These are phyloP conservation scores for Paralagenidium karlingii DNA, from an alignment of 352 stramenopile genomes.

Conservation along the genomic window DNA sequence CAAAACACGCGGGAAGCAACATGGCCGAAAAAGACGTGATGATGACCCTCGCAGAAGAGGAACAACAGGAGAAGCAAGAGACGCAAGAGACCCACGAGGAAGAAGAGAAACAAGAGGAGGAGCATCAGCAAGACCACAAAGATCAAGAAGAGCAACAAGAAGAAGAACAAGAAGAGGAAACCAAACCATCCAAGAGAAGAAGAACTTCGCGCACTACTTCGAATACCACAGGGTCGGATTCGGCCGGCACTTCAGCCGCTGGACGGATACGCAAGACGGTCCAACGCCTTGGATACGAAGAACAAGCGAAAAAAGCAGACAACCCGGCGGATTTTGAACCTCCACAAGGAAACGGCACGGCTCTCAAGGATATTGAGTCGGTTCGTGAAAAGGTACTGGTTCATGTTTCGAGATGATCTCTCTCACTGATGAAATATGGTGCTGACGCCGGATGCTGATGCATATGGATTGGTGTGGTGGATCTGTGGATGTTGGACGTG, in stretches of 20 bases:
- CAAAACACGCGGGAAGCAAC: too few relatives aligned
- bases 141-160: constrained; percentile 1
- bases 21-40: too few relatives aligned
- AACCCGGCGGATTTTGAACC: constrained; percentile 59
- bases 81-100: constrained; percentile 4
- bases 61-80: constrained; percentile 1
- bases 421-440: background rate
- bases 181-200: too few relatives aligned
- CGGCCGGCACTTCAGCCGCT: constrained; percentile 12
- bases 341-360: constrained; percentile 30
- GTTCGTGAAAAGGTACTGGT: constrained; percentile 30
- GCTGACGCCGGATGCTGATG: too few relatives aligned
- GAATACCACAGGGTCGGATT: background rate
- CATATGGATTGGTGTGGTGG: background rate
- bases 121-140: background rate
- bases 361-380: constrained; percentile 51
- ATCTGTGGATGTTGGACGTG: background rate
- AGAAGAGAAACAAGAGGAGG: constrained; percentile 1
- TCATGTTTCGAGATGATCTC: background rate
- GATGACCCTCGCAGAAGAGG: too few relatives aligned
- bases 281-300: constrained; percentile 32
- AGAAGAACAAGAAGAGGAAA: constrained; percentile 2
- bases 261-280: constrained; percentile 45
- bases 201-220: too few relatives aligned
- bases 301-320: constrained; percentile 36